Percentiles rank a stretch among this genome's conserved stretches.
Conservation (phyloP, 1,284 basidiomycete species). For the Malassezia restricta region DNA sequence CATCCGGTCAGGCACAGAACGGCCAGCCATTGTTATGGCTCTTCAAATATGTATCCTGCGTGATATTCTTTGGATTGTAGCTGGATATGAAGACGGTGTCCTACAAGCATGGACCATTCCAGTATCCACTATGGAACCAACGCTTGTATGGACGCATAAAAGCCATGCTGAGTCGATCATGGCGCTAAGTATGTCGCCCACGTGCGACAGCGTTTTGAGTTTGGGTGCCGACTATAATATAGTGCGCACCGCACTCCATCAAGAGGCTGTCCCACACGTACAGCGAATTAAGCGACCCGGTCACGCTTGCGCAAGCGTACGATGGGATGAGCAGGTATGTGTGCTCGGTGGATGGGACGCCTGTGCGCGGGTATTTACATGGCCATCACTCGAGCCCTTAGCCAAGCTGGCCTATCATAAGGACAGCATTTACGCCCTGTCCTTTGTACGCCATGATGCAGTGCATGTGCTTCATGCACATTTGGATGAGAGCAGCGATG, state of each 20-base stretch:
- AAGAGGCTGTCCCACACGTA: background rate
- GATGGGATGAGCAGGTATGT: background rate
- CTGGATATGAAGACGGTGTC: conserved; percentile 10
- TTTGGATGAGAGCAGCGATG: background rate
- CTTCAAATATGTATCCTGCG: background rate
- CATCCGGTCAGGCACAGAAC: background rate
- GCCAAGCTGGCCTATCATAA: conserved; percentile 9
- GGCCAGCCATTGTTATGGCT: conserved; percentile 11
- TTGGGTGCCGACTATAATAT: conserved; percentile 12
- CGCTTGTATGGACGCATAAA: conserved; percentile 6
- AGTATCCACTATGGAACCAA: background rate
- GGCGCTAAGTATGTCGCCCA: background rate
- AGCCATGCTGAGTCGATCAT: conserved; percentile 7
- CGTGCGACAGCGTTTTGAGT: background rate
- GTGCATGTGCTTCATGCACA: background rate
- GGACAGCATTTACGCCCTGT: conserved; percentile 5
- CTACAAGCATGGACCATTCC: background rate
- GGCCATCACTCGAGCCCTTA: background rate
- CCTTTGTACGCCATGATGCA: background rate
- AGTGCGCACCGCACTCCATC: background rate
- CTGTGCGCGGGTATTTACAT: background rate
- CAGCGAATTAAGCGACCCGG: conserved; percentile 1
- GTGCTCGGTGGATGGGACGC: conserved; percentile 13
- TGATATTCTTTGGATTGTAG: background rate
- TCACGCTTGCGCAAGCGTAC: conserved; percentile 8